Evolutionary conservation across 176 grass and related monocot genomes (phyloP), one percentile per base, ranked within the genome.

Genomic region (Oryza meridionalis): DNA sequence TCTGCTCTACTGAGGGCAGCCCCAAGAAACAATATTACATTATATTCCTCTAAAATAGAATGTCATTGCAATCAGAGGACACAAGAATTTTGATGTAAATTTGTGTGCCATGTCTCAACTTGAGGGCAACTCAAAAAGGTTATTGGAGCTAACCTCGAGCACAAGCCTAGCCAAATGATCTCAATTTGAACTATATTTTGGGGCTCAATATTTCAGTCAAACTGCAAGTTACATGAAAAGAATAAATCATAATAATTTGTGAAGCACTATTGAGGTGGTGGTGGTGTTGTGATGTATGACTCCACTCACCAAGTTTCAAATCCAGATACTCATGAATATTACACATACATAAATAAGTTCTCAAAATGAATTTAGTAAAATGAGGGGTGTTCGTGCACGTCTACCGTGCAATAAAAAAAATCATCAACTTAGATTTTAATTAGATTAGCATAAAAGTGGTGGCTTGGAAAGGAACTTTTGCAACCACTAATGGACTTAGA

Each of bases 381-480:
- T 40, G 1, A 40, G 7, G 7, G 38, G 7, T 40, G 0, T 40
- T 1, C 6, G 6, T 40, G 38, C 1, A 7, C 38, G 38, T 40
- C 38, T 40, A 40, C 7, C 38, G 7, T 40, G 38, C 38, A 40
- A 40, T 40, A 7, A 8, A 40, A 40, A 40, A 40, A 40, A 40
- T 38, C 37, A 38, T 6, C 2, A 42, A 6, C 7, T 61, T 7
- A 5, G 37, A 31, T 75, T 59, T 27, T 31, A 42, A 75, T 22
- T 29, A 1, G 25, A 70, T 73, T 82, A 22, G 25, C 4, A 67
- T 31, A 74, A 10, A 71, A 72, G 45, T 46, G 65, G 22, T 64
- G 61, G 38, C 37, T 46, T 79, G 46, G 26, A 86, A 67, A 72
- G 59, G 25, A 27, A 61, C 66, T 67, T 86, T 77, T 77, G 17